Evolutionary conservation across 2,329 filamentous ascomycete genomes (phyloP), one percentile per base, ranked within the genome.

Genomic region (Trichoderma atrobrunneum): DNA sequence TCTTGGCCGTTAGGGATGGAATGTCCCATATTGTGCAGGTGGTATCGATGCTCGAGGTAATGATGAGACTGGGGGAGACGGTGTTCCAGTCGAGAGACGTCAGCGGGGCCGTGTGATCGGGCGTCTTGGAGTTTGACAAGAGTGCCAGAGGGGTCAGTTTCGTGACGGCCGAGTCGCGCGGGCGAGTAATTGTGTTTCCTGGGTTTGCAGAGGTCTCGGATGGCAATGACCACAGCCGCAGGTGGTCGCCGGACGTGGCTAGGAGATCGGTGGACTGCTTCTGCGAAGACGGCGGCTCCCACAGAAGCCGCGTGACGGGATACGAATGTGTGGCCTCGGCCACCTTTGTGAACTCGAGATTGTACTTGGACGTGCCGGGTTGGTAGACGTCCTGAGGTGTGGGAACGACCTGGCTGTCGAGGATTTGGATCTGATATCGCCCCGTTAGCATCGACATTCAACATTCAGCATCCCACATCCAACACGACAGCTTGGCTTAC

Each of bases 1-100:
- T 99, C 84, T 99, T 99, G 67, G 96, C 96, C 0, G 96, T 99
- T 74, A 99, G 86, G 1, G 96, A 98, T 4, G 96, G 96, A 71
- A 99, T 99, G 81, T 99, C 96, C 96, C 96, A 99, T 76, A 99
- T 99, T 5, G 96, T 99, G 83, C 96, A 99, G 7, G 96, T 99
- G 1, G 96, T 99, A 80, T 99, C 96, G 78, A 99, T 99, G 81
- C 95, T 98, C 4, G 95, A 98, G 1, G 96, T 99, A 78, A 99
- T 99, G 79, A 99, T 99, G 69, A 99, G 86, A 80, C 95, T 98
- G 0, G 96, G 96, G 28, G 94, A 97, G 67, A 99, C 92, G 2
- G 93, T 97, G 79, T 99, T 99, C 96, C 96, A 99, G 81, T 99
- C 96, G 61, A 99, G 87, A 18, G 95, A 98, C 2, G 96, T 99